Evolutionary conservation across 352 stramenopile genomes (phyloP), one percentile per base, ranked within the genome.

Genomic region (Pythium aristosporum): DNA sequence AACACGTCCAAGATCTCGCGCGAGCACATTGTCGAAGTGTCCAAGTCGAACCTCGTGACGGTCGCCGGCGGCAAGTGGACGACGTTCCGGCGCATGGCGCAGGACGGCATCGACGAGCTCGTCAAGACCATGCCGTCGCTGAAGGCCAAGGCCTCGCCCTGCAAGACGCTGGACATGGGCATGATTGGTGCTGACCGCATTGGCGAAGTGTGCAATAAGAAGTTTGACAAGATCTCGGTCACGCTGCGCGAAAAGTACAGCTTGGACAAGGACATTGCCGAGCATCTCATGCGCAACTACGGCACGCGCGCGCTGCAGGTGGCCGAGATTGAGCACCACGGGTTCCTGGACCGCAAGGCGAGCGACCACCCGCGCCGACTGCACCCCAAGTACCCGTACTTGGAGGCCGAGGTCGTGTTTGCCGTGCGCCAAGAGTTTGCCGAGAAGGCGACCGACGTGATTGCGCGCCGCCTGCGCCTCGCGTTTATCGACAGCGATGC

Each of bases 41-140:
- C 83, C 2, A 63, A 84, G 10, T 96, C 88, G 51, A 87, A 93
- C 67, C 76, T 98, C 71, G 88, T 98, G 34, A 98, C 95, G 42
- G 98, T 98, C 65, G 92, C 94, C 18, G 96, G 96, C 20, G 96
- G 96, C 61, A 99, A 99, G 79, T 99, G 96, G 96, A 99, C 96
- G 9, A 99, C 96, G 42, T 98, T 97, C 73, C 86, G 96, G 44
- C 82, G 91, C 48, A 99, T 98, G 96, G 96, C 96, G 3, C 86
- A 99, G 73, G 96, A 98, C 61, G 85, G 90, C 42, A 88, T 98
- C 55, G 91, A 98, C 72, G 88, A 90, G 72, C 73, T 97, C 8
- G 78, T 96, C 23, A 80, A 88, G 66, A 76, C 81, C 13, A 74
- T 89, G n/a, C 85, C 91, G 0, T 77, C 90, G 67, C 58, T 97